Evolutionary conservation across 2,329 filamentous ascomycete species (phyloP).

Genomic region (Colletotrichum melonis): DNA sequence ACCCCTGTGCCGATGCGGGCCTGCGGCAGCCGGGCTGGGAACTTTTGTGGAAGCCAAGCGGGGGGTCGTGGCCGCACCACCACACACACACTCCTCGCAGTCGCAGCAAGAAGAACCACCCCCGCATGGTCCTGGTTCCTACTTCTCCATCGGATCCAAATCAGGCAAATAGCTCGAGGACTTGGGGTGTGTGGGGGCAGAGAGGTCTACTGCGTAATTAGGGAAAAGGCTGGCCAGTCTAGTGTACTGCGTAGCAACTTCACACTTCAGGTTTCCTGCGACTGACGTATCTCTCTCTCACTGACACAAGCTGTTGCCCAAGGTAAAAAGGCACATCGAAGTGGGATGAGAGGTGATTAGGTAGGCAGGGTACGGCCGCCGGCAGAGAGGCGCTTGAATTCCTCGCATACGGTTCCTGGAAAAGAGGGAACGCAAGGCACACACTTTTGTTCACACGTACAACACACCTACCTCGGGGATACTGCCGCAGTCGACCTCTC

Average conservation of each 20-base stretch:
- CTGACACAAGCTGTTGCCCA: not conserved
- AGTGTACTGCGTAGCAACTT: not conserved
- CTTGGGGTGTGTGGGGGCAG: not conserved
- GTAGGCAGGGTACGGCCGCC: not conserved
- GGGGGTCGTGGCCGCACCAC: slow-evolving; percentile 13
- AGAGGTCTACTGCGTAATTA: not conserved
- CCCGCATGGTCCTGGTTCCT: slow-evolving; percentile 16
- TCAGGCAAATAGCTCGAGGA: slow-evolving; percentile 33
- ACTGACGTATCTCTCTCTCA: slow-evolving; percentile 16
- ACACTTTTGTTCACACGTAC: not conserved
- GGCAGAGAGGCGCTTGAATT: not conserved
- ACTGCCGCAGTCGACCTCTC: slow-evolving; percentile 8
- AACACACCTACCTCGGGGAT: slow-evolving; percentile 5
- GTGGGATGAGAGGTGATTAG: slow-evolving; percentile 6
- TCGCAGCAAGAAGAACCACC: slow-evolving; percentile 12
- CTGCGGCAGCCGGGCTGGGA: slow-evolving; percentile 34
- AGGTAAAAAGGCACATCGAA: slow-evolving; percentile 7
- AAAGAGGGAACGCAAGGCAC: not conserved
- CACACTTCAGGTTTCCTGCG: not conserved
- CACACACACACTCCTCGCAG: slow-evolving; percentile 17
- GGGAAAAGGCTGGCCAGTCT: not conserved
- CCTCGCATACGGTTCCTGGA: slow-evolving; percentile 1
- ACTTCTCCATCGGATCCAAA: slow-evolving; percentile 14
- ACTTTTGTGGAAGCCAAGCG: slow-evolving; percentile 36
- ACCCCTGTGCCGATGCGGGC: slow-evolving; percentile 35